Evolutionary conservation across 1,284 basidiomycete species (phyloP).

Genomic region (Moesziomyces globuligerus): DNA sequence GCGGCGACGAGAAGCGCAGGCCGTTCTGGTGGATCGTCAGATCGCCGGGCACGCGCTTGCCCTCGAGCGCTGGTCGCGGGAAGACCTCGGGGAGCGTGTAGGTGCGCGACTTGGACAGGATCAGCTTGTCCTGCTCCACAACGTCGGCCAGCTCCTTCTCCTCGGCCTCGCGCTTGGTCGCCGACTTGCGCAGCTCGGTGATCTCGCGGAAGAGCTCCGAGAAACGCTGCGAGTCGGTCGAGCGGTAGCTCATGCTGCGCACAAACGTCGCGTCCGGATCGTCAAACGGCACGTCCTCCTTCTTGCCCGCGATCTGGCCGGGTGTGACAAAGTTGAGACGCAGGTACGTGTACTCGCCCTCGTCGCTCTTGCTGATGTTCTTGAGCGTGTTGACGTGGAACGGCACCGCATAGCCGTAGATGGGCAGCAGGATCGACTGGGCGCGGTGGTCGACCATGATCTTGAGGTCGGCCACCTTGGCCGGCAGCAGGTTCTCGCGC

Average conservation of each 20-base stretch:
- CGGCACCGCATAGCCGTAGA: slow-evolving; percentile 94
- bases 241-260: slow-evolving; percentile 92
- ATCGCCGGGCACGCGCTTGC: slow-evolving; percentile 88
- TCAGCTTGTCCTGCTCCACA: slow-evolving; percentile 88
- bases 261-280: slow-evolving; percentile 97
- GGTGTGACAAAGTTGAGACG: slow-evolving; percentile 99
- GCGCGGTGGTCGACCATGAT: slow-evolving; percentile 91
- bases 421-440: slow-evolving; percentile 87
- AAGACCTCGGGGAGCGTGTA: slow-evolving; percentile 84
- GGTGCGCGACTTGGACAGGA: slow-evolving; percentile 76
- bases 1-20: slow-evolving; percentile 86
- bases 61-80: slow-evolving; percentile 90
- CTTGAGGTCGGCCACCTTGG: slow-evolving; percentile 70
- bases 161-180: slow-evolving; percentile 95
- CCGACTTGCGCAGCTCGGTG: slow-evolving; percentile 93
- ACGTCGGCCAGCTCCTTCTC: slow-evolving; percentile 98
- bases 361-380: slow-evolving; percentile 96
- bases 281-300: slow-evolving; percentile 99
- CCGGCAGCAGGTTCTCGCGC: slow-evolving; percentile 87
- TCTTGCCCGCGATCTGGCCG: slow-evolving; percentile 95
- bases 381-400: slow-evolving; percentile 99
- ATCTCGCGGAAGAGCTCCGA: slow-evolving; percentile 90
- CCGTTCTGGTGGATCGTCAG: slow-evolving; percentile 98
- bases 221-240: slow-evolving; percentile 87
- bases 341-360: slow-evolving; percentile 92